These are phyloP conservation scores for Fraxinus pennsylvanica DNA, from an alignment of 257 asterid species.

Conservation along the genomic window DNA sequence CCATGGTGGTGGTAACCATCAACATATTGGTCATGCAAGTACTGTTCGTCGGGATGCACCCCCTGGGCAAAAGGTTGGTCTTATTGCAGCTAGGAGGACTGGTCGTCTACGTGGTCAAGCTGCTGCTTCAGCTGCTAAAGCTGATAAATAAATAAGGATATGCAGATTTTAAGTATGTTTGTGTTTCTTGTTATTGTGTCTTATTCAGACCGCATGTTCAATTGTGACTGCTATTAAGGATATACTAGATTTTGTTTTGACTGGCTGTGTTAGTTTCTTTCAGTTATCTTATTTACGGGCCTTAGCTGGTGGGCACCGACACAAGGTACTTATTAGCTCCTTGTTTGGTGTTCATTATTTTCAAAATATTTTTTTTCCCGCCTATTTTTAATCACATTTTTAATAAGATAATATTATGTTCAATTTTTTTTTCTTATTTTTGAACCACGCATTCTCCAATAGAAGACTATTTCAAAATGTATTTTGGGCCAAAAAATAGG, in stretches of 20 bases:
- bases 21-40: conserved; percentile 62
- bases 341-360: too few species aligned
- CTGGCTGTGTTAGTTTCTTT: not conserved
- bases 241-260: conserved; percentile 15
- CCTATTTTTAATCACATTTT: too few species aligned
- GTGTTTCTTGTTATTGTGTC: not conserved
- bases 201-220: conserved; percentile 11
- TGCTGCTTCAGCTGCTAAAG: conserved; percentile 60
- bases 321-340: too few species aligned
- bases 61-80: conserved; percentile 67
- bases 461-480: too few species aligned
- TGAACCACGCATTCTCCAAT: too few species aligned
- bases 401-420: too few species aligned
- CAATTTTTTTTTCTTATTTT: too few species aligned
- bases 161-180: not conserved
- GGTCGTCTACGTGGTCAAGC: conserved; percentile 71
- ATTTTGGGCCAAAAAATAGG: too few species aligned
- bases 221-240: not conserved
- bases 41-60: conserved; percentile 71
- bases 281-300: not conserved
- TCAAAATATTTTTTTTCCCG: too few species aligned
- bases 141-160: not conserved
- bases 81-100: conserved; percentile 61
- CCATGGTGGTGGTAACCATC: conserved; percentile 75
- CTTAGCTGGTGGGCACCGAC: too few species aligned